Evolutionary conservation across 257 asterid genomes (phyloP).

Genomic region (Primulina huaijiensis): DNA sequence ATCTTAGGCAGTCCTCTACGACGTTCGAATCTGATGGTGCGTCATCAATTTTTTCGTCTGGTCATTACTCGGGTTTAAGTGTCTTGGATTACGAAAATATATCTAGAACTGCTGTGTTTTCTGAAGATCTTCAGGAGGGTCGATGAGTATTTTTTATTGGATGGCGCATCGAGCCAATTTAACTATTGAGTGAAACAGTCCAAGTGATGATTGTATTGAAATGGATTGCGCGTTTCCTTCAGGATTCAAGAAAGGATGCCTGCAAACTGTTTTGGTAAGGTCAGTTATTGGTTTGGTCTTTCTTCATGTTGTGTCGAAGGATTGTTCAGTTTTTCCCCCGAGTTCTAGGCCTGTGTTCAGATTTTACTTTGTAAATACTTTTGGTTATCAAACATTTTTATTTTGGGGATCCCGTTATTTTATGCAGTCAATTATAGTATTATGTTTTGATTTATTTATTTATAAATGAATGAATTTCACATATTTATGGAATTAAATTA

Average conservation of each 20-base stretch:
- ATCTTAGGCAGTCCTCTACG: conserved; percentile 84
- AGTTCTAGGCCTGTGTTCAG: conserved; percentile 40
- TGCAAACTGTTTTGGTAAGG: conserved; percentile 2
- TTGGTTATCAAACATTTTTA: conserved; percentile 6
- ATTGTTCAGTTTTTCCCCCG: conserved; percentile 31
- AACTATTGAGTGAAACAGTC: conserved; percentile 4
- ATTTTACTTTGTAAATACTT: conserved; percentile 48
- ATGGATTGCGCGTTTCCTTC: conserved; percentile 5
- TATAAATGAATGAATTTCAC: too few species aligned
- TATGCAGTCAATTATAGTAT: too few species aligned
- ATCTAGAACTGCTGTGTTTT: conserved; percentile 62
- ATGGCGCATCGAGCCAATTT: conserved; percentile 5
- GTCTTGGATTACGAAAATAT: conserved; percentile 61
- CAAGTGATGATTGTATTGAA: background rate
- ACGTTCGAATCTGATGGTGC: conserved; percentile 88
- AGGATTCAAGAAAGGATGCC: conserved; percentile 16
- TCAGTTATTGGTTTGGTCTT: conserved; percentile 23
- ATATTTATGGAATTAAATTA: too few species aligned
- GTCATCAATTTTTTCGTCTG: conserved; percentile 91
- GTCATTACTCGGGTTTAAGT: conserved; percentile 80
- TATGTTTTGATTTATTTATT: too few species aligned
- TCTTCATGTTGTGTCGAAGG: conserved; percentile 44
- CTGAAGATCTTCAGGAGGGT: conserved; percentile 98
- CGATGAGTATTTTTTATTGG: conserved; percentile 37
- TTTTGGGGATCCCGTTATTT: background rate